Base-by-base conservation (phyloP, 176 grass and related monocot genomes). In the Melocanna baccifera region DNA sequence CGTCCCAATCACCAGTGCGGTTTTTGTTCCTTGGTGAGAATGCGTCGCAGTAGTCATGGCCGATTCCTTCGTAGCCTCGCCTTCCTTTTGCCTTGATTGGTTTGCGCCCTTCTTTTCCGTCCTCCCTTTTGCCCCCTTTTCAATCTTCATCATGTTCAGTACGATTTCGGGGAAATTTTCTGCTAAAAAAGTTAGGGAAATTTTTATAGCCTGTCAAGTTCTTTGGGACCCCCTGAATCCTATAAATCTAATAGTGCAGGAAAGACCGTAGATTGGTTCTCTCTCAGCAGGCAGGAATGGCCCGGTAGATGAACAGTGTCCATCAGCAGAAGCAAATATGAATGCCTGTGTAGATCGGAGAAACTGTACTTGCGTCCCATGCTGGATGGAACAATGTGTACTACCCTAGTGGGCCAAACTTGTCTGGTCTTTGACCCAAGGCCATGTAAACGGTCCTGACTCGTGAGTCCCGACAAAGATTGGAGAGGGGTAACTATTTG, bases 51-150 rank as follows among this genome's bases (percentile, higher is more conserved):
- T 69, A 59, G 87, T 55, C 58, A 78, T 82, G 72, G 68, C 71
- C 62, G 81, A 86, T 94, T 94, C 73, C 90, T 90, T 89, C 78
- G 59, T 86, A 30, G 69, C 63, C 37, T 74, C 79, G 58, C n/a
- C 70, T 83, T 86, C 57, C 55, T 83, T 86, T 64, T 55, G 22
- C 23, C 67, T 72, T 81, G 73, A 83, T 73, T 81, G 79, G 56
- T 70, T 67, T 77, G 45, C 78, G 28, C 72, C 84, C 73, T 79
- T 79, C 79, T 83, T 87, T 52, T 22, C 67, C 29, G 47, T 37
- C 78, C 55, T 4, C 66, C 29, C 47, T 72, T 86, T 83, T 71
- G 66, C 29, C 1, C 23, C 51, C 84, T 80, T 90, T 90, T 67
- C 68, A 43, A 14, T 52, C 40, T 28, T 83, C 84, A 75, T 87